Evolutionary conservation across 2,329 filamentous ascomycete genomes (phyloP).

Genomic region (Myotisia sp.): DNA sequence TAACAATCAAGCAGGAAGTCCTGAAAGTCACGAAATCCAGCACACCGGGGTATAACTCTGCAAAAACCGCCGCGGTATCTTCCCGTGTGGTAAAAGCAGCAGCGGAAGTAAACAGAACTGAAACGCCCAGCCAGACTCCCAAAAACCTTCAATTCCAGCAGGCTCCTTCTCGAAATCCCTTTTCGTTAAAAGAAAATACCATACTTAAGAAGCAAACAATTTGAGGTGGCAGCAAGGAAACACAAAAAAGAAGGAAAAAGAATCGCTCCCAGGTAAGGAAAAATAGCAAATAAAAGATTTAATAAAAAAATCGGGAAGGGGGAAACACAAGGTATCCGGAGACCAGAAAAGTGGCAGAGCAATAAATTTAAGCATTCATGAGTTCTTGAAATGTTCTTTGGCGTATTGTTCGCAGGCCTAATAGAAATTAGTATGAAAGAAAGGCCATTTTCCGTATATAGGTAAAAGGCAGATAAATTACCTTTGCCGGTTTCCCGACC

Average conservation of each 20-base stretch:
- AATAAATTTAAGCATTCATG: slow-evolving; percentile 14
- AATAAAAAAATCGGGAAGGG: neutral
- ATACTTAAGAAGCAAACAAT: slow-evolving; percentile 2
- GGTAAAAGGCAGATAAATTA: slow-evolving; percentile 24
- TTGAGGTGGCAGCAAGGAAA: neutral
- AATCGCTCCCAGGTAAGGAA: slow-evolving; percentile 1
- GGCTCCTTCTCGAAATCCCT: slow-evolving; percentile 9
- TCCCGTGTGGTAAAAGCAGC: slow-evolving; percentile 1
- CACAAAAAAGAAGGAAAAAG: slow-evolving; percentile 2
- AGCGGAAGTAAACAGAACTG: slow-evolving; percentile 9
- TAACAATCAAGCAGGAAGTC: slow-evolving; percentile 1
- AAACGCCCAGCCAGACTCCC: slow-evolving; percentile 13
- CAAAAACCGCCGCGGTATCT: slow-evolving; percentile 7
- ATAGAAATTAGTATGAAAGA: slow-evolving; percentile 14
- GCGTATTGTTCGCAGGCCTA: slow-evolving; percentile 84
- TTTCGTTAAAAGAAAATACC: slow-evolving; percentile 3
- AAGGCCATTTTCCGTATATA: neutral
- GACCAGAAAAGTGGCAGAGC: slow-evolving; percentile 3
- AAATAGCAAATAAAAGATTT: neutral
- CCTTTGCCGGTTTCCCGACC: slow-evolving; percentile 95
- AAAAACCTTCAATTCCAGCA: slow-evolving; percentile 11
- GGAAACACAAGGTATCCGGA: neutral
- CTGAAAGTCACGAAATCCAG: slow-evolving; percentile 6
- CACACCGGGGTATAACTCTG: slow-evolving; percentile 12
- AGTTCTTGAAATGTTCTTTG: slow-evolving; percentile 68